A percentile compares a stretch with the other conserved stretches of the same genome.
Evolutionary conservation across 345 rosid species (phyloP).

Genomic region (Limnanthes douglasii): DNA sequence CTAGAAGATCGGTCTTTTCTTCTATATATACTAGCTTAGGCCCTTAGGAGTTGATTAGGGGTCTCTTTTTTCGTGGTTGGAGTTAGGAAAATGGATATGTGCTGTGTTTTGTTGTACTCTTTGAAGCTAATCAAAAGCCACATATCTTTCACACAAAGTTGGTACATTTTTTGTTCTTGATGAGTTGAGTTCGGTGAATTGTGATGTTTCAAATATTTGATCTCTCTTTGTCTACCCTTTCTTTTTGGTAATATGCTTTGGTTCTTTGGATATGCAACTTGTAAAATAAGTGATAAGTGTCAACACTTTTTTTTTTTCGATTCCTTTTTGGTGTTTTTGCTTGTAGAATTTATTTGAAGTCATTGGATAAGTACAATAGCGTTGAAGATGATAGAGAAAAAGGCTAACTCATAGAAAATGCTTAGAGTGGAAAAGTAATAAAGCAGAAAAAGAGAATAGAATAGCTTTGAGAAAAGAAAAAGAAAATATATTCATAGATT

Average conservation of each 20-base stretch:
- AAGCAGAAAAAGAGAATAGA: constrained; percentile 4
- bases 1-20: too few species aligned
- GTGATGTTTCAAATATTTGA: constrained; percentile 12
- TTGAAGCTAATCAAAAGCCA: constrained; percentile 13
- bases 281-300: not conserved
- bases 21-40: too few species aligned
- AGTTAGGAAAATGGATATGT: too few species aligned
- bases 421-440: not conserved
- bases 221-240: constrained; percentile 9
- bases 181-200: constrained; percentile 15
- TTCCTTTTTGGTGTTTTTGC: constrained; percentile 4
- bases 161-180: constrained; percentile 6
- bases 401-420: not conserved
- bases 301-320: constrained; percentile 1
- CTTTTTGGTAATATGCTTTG: constrained; percentile 8
- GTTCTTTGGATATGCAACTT: not conserved
- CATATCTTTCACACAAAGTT: constrained; percentile 3
- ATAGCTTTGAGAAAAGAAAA: constrained; percentile 4
- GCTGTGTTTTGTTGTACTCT: too few species aligned
- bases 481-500: constrained; percentile 10
- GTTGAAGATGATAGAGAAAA: not conserved
- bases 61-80: too few species aligned
- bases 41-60: too few species aligned
- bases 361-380: too few species aligned
- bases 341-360: too few species aligned